Conservation (phyloP, 257 asterid species). For the Solanum chiquidenum region DNA sequence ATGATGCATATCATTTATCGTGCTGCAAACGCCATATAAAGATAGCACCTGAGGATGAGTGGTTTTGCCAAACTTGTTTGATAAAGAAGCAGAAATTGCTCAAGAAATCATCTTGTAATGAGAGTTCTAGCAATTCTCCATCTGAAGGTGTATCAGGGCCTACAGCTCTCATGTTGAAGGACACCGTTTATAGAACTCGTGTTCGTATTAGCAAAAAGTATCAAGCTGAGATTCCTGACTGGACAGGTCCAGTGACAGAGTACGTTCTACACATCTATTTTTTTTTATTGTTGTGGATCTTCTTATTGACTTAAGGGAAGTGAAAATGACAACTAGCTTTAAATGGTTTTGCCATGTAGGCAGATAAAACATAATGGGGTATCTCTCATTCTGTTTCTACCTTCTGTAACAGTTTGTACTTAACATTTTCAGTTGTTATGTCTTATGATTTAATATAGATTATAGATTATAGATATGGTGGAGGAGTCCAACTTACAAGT, state of each 20-base stretch:
- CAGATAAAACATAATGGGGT: not conserved
- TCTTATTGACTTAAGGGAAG: not conserved
- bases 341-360: not conserved
- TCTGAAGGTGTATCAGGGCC: conserved; percentile 44
- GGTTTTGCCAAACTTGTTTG: conserved; percentile 74
- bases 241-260: conserved; percentile 55
- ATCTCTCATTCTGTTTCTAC: not conserved
- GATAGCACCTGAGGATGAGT: conserved; percentile 54
- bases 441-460: not conserved
- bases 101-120: conserved; percentile 37
- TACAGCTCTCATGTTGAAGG: conserved; percentile 44
- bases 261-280: conserved; percentile 32
- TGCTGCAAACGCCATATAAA: conserved; percentile 54
- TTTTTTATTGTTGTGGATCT: not conserved
- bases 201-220: conserved; percentile 60
- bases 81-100: conserved; percentile 49
- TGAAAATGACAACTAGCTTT: not conserved
- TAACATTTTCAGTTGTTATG: not conserved
- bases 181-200: conserved; percentile 38
- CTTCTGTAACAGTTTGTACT: not conserved
- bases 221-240: conserved; percentile 73
- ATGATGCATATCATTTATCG: conserved; percentile 62
- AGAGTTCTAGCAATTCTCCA: conserved; percentile 12
- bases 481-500: not conserved
- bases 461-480: not conserved